These are phyloP conservation scores for Aspergillus sparsus DNA, from an alignment of 495 filamentous ascomycete genomes.

Conservation along the genomic window DNA sequence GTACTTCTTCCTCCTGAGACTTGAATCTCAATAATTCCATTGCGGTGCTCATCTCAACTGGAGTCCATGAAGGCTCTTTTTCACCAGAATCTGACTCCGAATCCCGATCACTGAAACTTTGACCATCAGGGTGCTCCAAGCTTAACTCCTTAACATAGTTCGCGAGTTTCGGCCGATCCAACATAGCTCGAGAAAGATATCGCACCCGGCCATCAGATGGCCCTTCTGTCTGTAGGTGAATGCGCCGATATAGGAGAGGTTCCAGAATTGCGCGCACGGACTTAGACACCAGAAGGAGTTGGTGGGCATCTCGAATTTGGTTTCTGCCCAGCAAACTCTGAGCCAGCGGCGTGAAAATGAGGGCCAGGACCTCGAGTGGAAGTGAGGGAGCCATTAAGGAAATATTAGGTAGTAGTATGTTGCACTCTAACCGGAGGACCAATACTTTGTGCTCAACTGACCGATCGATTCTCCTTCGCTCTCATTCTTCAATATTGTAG, in stretches of 20 bases:
- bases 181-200: background rate
- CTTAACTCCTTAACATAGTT: background rate
- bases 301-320: background rate
- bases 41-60: background rate
- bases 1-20: background rate
- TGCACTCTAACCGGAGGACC: no score
- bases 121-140: background rate
- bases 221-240: background rate
- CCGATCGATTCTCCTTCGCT: no score
- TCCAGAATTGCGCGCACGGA: background rate
- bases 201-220: background rate
- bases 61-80: background rate
- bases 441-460: no score
- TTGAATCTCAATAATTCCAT: background rate
- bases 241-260: background rate
- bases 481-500: no score
- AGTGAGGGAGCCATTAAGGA: background rate
- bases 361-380: conserved; percentile 5
- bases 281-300: conserved; percentile 6
- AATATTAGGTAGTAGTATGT: no score
- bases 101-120: background rate
- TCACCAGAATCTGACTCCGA: background rate
- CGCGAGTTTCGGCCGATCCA: background rate
- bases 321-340: background rate
- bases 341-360: background rate